These are phyloP conservation scores for Magnaporthiopsis incrustans DNA, from an alignment of 2,329 filamentous ascomycete species.

Conservation along the genomic window DNA sequence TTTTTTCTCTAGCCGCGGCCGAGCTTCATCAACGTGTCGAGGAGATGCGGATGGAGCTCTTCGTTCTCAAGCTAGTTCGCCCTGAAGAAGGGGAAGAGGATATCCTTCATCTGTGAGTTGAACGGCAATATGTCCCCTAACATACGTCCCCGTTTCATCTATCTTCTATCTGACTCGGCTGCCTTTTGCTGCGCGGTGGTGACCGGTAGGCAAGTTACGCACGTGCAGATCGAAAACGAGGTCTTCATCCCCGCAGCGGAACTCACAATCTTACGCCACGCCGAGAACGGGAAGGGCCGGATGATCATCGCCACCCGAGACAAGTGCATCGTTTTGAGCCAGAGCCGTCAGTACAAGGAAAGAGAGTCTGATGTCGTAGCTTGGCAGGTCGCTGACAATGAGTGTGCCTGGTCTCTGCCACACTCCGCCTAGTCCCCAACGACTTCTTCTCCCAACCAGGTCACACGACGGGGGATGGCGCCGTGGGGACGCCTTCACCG, in stretches of 20 bases:
- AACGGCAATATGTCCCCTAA: not conserved
- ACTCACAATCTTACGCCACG: conserved; percentile 14
- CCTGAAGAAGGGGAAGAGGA: not conserved
- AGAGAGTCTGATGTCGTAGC: too few species aligned
- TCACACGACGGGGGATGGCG: not conserved
- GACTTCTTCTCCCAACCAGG: not conserved
- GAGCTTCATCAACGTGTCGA: not conserved
- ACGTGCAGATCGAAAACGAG: conserved; percentile 15
- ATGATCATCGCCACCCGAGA: conserved; percentile 18
- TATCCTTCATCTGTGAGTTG: not conserved
- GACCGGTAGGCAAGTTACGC: conserved; percentile 13
- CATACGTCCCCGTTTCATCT: too few species aligned
- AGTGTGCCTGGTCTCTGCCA: not conserved
- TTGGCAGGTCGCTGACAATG: not conserved
- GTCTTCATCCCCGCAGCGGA: conserved; percentile 16
- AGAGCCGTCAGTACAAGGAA: conserved; percentile 11
- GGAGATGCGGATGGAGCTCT: conserved; percentile 4
- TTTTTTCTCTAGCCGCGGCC: not conserved
- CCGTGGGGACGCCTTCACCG: not conserved
- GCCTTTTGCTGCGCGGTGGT: too few species aligned
- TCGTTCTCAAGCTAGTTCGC: not conserved
- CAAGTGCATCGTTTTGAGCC: conserved; percentile 16
- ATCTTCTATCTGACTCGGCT: too few species aligned
- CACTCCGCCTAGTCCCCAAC: not conserved
- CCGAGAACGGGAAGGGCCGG: conserved; percentile 11